phyloP scores from a whole-genome alignment of 2,329 filamentous ascomycete species.

The Colletotrichum navitas region DNA sequence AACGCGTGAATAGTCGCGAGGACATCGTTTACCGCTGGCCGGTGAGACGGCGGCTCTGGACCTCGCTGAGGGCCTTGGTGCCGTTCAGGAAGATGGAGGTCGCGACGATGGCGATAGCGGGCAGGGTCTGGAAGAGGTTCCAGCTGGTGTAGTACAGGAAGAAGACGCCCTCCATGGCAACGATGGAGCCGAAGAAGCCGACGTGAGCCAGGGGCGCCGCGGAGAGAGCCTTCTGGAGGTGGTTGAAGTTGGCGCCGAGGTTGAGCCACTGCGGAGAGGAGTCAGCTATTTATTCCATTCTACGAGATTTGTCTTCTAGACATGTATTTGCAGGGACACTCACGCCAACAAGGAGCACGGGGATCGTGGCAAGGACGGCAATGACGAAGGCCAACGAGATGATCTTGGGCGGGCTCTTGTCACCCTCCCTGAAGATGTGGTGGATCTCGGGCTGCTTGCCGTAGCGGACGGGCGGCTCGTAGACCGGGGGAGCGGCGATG shows the following conservation, averaged over 20 bases:
- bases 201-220: constrained; percentile 84
- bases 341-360: constrained; percentile 78
- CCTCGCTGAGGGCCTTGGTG: constrained; percentile 90
- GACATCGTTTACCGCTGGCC: constrained; percentile 67
- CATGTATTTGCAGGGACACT: constrained; percentile 48
- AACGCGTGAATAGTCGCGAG: neutral
- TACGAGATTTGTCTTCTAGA: neutral
- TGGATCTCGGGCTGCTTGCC: constrained; percentile 86
- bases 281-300: constrained; percentile 45
- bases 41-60: constrained; percentile 87
- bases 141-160: constrained; percentile 93
- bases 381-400: constrained; percentile 83
- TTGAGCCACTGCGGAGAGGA: constrained; percentile 74
- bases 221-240: constrained; percentile 80
- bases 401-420: constrained; percentile 82
- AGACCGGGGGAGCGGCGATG: constrained; percentile 68
- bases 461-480: constrained; percentile 82
- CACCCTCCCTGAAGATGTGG: constrained; percentile 88
- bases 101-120: constrained; percentile 76
- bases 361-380: constrained; percentile 79
- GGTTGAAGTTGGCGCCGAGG: constrained; percentile 85
- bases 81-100: constrained; percentile 86
- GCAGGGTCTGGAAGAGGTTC: constrained; percentile 92
- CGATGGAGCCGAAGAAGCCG: constrained; percentile 87
- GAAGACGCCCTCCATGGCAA: constrained; percentile 91